phyloP scores from a whole-genome alignment of 73 alveolate genomes.

The Paramecium pentaurelia region DNA sequence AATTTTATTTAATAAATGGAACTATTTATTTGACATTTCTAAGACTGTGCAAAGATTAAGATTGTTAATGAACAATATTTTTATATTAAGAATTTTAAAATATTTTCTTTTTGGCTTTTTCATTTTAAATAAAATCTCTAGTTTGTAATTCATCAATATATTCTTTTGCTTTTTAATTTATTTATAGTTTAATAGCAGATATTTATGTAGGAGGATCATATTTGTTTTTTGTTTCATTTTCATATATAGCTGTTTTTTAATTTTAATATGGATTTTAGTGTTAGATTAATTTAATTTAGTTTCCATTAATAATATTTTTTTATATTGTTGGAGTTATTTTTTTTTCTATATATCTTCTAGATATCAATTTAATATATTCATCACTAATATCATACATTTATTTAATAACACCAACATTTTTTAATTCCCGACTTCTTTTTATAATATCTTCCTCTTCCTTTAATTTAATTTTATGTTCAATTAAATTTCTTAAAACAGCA shows the following conservation, averaged over 20 bases:
- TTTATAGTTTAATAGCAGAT: background rate
- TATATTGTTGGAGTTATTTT: background rate
- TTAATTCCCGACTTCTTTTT: background rate
- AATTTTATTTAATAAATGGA: background rate
- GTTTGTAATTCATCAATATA: background rate
- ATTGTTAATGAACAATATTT: background rate
- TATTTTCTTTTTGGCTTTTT: background rate
- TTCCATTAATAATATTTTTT: background rate
- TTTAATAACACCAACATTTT: background rate
- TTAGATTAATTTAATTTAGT: background rate
- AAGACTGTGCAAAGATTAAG: background rate
- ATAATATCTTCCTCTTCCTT: background rate
- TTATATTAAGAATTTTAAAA: background rate
- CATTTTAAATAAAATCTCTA: background rate
- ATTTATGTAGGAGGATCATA: background rate
- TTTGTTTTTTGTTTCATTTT: background rate
- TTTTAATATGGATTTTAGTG: background rate
- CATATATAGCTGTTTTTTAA: background rate
- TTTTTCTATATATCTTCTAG: background rate
- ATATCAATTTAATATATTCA: background rate
- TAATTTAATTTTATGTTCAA: background rate
- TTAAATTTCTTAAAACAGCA: background rate
- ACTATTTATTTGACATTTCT: background rate
- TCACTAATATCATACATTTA: slow-evolving; percentile 38
- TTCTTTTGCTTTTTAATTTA: background rate